These are phyloP conservation scores for Malania oleifera DNA, from an alignment of 164 flowering plant genomes.

Conservation along the genomic window DNA sequence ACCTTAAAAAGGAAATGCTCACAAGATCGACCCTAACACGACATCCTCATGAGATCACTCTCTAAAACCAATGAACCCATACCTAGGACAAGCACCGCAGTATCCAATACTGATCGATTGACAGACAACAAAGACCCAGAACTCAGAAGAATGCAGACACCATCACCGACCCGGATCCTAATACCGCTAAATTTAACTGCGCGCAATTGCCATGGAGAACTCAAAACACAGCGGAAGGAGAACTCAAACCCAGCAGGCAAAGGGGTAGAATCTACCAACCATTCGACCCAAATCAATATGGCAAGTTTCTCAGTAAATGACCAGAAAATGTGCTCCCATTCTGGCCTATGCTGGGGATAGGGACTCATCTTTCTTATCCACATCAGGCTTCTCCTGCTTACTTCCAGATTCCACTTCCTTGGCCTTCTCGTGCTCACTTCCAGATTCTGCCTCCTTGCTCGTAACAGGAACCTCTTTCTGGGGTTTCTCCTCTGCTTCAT, in stretches of 20 bases:
- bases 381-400: slow-evolving; percentile 8
- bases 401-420: slow-evolving; percentile 7
- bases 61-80: not conserved
- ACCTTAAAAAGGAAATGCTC: too few species aligned
- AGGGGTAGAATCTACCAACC: not conserved
- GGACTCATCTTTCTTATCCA: slow-evolving; percentile 14
- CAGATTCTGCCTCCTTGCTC: slow-evolving; percentile 6
- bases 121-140: not conserved
- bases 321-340: not conserved
- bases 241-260: not conserved
- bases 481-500: slow-evolving; percentile 14
- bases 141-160: not conserved
- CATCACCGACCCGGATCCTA: not conserved
- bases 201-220: too few species aligned
- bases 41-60: not conserved
- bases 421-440: too few species aligned
- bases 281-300: not conserved
- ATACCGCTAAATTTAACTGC: too few species aligned
- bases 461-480: slow-evolving; percentile 5
- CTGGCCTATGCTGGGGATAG: not conserved
- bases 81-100: not conserved
- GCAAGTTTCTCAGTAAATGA: not conserved
- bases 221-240: too few species aligned
- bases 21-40: too few species aligned
- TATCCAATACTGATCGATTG: not conserved